These are phyloP conservation scores for Candida gorgasii DNA, from an alignment of 805 yeast species.

Conservation along the genomic window DNA sequence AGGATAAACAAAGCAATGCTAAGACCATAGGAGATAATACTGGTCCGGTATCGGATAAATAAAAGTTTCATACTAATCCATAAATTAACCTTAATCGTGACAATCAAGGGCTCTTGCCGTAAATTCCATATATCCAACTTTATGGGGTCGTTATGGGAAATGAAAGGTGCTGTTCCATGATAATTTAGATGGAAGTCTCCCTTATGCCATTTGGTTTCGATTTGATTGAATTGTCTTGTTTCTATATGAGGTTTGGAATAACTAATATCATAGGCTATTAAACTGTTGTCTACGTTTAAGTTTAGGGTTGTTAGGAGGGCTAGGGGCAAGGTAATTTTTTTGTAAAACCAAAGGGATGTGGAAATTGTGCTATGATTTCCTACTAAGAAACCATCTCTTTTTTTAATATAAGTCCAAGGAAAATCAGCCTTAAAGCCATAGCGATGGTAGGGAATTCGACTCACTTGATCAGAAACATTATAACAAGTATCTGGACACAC, in stretches of 20 bases:
- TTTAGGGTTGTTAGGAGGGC: conserved; percentile 10
- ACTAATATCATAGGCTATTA: conserved; percentile 9
- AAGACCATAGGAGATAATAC: conserved; percentile 69
- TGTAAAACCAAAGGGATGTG: background rate
- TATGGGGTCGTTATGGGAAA: conserved; percentile 49
- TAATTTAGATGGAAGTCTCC: conserved; percentile 38
- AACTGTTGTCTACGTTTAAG: conserved; percentile 12
- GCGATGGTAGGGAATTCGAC: conserved; percentile 1
- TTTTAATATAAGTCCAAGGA: conserved; percentile 9
- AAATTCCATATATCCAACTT: conserved; percentile 52
- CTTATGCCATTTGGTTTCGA: conserved; percentile 76
- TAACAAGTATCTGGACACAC: conserved; percentile 1
- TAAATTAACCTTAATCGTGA: conserved; percentile 46
- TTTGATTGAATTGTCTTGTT: conserved; percentile 64
- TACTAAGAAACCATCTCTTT: background rate
- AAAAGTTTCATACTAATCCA: conserved; percentile 64
- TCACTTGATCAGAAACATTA: conserved; percentile 3
- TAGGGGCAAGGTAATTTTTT: background rate
- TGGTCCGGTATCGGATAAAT: conserved; percentile 75
- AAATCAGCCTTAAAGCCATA: conserved; percentile 2
- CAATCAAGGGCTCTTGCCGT: conserved; percentile 19
- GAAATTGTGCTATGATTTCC: background rate
- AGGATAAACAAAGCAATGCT: conserved; percentile 55
- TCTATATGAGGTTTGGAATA: background rate
- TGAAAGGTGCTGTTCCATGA: conserved; percentile 72